Percentiles rank a stretch among this genome's conserved stretches.
These are phyloP conservation scores for Exutisphaerella laricina DNA, from an alignment of 2,329 filamentous ascomycete species.

Conservation along the genomic window DNA sequence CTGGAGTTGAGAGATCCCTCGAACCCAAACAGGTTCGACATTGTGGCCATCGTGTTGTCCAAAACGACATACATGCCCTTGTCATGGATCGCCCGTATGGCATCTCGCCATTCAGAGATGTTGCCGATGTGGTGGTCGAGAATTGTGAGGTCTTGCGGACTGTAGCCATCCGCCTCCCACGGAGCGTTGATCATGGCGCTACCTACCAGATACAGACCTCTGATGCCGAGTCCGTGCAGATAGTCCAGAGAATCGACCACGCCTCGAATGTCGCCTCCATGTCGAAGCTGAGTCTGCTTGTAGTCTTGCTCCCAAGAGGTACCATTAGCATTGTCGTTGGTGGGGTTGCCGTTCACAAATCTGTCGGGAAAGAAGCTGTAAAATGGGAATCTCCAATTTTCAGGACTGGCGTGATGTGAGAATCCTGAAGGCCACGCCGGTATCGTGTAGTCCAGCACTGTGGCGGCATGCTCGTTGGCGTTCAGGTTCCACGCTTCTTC, in stretches of 20 bases:
- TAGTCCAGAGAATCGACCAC: conserved; percentile 58
- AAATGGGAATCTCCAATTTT: conserved; percentile 61
- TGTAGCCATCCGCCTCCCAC: conserved; percentile 58
- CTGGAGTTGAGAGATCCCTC: conserved; percentile 55
- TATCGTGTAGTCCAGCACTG: conserved; percentile 53
- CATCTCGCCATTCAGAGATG: conserved; percentile 53
- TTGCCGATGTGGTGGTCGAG: conserved; percentile 59
- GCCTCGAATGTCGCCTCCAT: conserved; percentile 57
- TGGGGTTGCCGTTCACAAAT: conserved; percentile 60
- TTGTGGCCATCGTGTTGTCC: conserved; percentile 61
- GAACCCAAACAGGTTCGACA: conserved; percentile 60
- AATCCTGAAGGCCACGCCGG: conserved; percentile 37
- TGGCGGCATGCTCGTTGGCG: conserved; percentile 50
- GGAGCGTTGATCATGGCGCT: conserved; percentile 59
- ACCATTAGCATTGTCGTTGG: conserved; percentile 58
- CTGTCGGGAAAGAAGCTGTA: conserved; percentile 61
- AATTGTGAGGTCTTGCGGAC: conserved; percentile 54
- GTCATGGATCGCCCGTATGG: conserved; percentile 56
- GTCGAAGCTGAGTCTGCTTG: conserved; percentile 56
- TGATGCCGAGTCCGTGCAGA: conserved; percentile 57
- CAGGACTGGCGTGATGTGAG: conserved; percentile 51
- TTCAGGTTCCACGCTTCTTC: conserved; percentile 57
- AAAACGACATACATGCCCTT: conserved; percentile 61
- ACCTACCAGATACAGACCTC: conserved; percentile 59
- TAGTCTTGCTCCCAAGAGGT: conserved; percentile 58